Evolutionary conservation across 352 stramenopile genomes (phyloP).

Genomic region (Globisporangium parvum): DNA sequence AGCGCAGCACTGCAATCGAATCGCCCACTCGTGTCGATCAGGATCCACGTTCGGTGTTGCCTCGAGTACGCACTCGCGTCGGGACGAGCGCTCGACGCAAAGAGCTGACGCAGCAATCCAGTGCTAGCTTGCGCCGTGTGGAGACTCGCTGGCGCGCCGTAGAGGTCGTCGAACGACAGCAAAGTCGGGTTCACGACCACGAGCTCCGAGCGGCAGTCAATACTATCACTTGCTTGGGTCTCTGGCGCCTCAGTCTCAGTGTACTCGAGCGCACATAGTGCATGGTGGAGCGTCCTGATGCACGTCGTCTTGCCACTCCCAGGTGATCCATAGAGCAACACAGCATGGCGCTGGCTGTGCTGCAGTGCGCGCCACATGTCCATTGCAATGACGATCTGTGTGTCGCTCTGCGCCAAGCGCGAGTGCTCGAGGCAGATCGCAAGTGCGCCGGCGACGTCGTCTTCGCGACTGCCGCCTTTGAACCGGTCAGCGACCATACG

Average conservation of each 20-base stretch:
- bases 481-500: slow-evolving; percentile 14
- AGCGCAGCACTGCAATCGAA: slow-evolving; percentile 10
- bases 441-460: slow-evolving; percentile 36
- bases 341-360: slow-evolving; percentile 7
- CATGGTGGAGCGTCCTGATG: slow-evolving; percentile 39
- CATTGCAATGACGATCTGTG: slow-evolving; percentile 24
- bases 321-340: slow-evolving; percentile 31
- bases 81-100: background rate
- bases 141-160: slow-evolving; percentile 10
- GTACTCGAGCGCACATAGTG: slow-evolving; percentile 37
- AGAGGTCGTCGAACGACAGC: slow-evolving; percentile 27
- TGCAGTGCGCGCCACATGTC: slow-evolving; percentile 34
- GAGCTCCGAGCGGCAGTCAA: slow-evolving; percentile 12
- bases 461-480: slow-evolving; percentile 5
- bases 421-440: slow-evolving; percentile 36
- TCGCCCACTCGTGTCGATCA: slow-evolving; percentile 19
- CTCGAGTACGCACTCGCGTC: background rate
- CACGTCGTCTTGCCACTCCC: slow-evolving; percentile 45
- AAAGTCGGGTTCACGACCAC: slow-evolving; percentile 27
- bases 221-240: background rate
- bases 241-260: slow-evolving; percentile 10
- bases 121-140: background rate
- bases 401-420: slow-evolving; percentile 6
- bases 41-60: slow-evolving; percentile 18
- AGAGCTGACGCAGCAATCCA: slow-evolving; percentile 5